Percentiles rank a stretch among this genome's conserved stretches.
Conservation (phyloP, 176 grass and related monocot genomes). For the Pontederia crassipes region DNA sequence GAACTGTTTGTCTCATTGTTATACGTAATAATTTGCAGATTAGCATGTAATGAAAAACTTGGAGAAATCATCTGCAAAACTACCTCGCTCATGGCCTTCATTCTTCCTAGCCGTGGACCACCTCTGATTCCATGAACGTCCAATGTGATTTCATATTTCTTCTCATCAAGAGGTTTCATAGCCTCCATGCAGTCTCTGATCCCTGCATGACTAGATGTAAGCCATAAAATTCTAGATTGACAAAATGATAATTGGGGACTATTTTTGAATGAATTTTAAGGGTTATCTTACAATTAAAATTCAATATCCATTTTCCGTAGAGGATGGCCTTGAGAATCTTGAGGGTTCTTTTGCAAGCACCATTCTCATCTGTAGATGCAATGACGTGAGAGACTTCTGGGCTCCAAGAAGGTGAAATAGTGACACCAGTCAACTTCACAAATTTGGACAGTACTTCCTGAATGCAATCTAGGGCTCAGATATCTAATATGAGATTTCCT, state of each 20-base stretch:
- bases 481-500: not conserved
- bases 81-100: constrained; percentile 45
- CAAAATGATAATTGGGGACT: not conserved
- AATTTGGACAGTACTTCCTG: constrained; percentile 56
- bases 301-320: constrained; percentile 78
- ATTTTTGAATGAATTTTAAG: not conserved
- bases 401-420: constrained; percentile 53
- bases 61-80: not conserved
- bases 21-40: too few relatives aligned
- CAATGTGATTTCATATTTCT: constrained; percentile 44
- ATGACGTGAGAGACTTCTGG: constrained; percentile 75
- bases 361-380: constrained; percentile 52
- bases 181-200: constrained; percentile 60
- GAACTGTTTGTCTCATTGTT: not conserved
- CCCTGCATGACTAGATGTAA: constrained; percentile 35
- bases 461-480: constrained; percentile 28
- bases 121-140: constrained; percentile 60
- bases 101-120: constrained; percentile 62
- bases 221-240: constrained; percentile 6
- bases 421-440: constrained; percentile 40
- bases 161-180: constrained; percentile 43
- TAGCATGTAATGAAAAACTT: too few relatives aligned
- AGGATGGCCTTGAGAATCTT: constrained; percentile 91
- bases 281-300: constrained; percentile 55
- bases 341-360: constrained; percentile 77